Evolutionary conservation across 805 yeast genomes (phyloP), one percentile per base, ranked within the genome.

Genomic region (Phaffomyces opuntiae): DNA sequence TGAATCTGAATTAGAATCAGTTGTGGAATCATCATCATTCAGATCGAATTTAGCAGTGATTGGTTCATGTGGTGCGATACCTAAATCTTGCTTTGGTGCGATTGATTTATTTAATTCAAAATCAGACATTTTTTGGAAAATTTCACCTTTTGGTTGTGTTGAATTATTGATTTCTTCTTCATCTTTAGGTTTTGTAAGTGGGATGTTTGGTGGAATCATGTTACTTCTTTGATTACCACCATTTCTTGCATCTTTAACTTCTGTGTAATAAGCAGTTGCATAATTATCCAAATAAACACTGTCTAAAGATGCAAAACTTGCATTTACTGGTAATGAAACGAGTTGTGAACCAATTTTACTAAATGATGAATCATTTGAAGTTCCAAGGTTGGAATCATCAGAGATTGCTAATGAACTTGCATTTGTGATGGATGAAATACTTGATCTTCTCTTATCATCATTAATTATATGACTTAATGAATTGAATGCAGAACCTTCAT

Each of bases 271-370:
- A 11, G 51, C 40, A 9, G 55, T 45, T 2, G 57, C 72, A 49
- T 72, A 70, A 48, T 72, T 75, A 43, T 78, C 83, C 52, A 78
- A 74, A 57, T 81, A 80, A 48, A 77, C 73, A 59, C 89, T 80
- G 56, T 82, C 89, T 57, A 85, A 65, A 0, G 90, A 83, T 1
- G 91, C 91, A 68, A 83, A 83, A 50, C 89, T 82, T 37, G 85
- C 86, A 49, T 78, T 81, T 14, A 81, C 68, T 0, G 87, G 87
- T 36, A 83, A 60, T 5, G 84, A 75, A 36, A 85, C 85, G 35
- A 80, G 73, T n/a, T 83, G 77, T 1, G 82, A 67, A 7, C 61
- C 63, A 16, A 21, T 19, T n/a, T 61, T 49, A 44, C 67, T 70
- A 11, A 68, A 72, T 4, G 70, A 67, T 27, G 64, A 66, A 34